Conservation (phyloP, 2,329 filamentous ascomycete species). For the Aureobasidium musti region DNA sequence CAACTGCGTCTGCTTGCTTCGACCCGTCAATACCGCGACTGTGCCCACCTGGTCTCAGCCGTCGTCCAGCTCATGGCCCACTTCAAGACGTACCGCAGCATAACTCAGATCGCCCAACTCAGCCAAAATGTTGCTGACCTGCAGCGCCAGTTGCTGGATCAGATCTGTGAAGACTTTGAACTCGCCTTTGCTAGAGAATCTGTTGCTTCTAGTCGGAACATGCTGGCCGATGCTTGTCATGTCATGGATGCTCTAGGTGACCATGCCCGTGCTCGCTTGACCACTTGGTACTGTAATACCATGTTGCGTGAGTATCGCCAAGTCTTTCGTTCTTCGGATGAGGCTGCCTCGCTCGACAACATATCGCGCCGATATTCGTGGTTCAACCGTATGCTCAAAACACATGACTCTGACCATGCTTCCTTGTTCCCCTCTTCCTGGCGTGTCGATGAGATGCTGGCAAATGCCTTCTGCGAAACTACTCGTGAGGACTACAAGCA, state of each 20-base stretch:
- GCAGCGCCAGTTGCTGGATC: conserved; percentile 88
- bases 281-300: conserved; percentile 98
- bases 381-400: conserved; percentile 95
- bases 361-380: conserved; percentile 93
- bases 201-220: conserved; percentile 66
- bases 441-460: conserved; percentile 86
- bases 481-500: conserved; percentile 94
- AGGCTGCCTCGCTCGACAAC: conserved; percentile 94
- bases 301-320: conserved; percentile 93
- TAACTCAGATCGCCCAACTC: conserved; percentile 94
- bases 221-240: conserved; percentile 81
- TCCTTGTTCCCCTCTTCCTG: conserved; percentile 83
- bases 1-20: conserved; percentile 82
- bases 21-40: conserved; percentile 89
- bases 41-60: conserved; percentile 87
- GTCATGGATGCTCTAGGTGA: conserved; percentile 96
- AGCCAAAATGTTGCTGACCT: conserved; percentile 91
- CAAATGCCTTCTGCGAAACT: conserved; percentile 91
- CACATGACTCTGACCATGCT: conserved; percentile 90
- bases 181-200: conserved; percentile 89
- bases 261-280: conserved; percentile 73
- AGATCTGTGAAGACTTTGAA: conserved; percentile 99
- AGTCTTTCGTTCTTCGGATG: conserved; percentile 93
- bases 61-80: conserved; percentile 97
- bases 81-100: conserved; percentile 96